Evolutionary conservation across 2,329 filamentous ascomycete genomes (phyloP).

Genomic region (Cercospora sojina): DNA sequence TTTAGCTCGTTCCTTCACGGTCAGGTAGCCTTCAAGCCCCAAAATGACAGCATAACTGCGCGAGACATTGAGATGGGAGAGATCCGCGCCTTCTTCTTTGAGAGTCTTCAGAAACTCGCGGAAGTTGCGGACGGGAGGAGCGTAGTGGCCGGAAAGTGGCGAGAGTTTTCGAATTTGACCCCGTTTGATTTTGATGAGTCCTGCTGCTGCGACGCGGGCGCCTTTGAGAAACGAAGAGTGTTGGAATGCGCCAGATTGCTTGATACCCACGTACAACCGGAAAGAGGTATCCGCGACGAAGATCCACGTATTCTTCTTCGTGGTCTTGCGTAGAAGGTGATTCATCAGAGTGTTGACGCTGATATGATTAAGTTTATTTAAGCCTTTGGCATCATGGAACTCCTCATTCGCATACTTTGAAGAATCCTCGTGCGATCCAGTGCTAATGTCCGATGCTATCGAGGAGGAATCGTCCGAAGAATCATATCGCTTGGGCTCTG

Average conservation of each 20-base stretch:
- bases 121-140: slow-evolving; percentile 80
- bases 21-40: slow-evolving; percentile 76
- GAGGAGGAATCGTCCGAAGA: slow-evolving; percentile 26
- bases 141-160: slow-evolving; percentile 72
- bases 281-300: slow-evolving; percentile 87
- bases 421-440: slow-evolving; percentile 59
- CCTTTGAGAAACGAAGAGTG: slow-evolving; percentile 88
- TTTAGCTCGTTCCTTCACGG: slow-evolving; percentile 66
- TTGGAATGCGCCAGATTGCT: slow-evolving; percentile 83
- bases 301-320: slow-evolving; percentile 89
- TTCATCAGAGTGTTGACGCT: slow-evolving; percentile 73
- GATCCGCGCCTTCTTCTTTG: slow-evolving; percentile 72
- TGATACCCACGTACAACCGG: slow-evolving; percentile 85
- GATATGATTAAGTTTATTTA: slow-evolving; percentile 64
- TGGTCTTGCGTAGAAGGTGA: slow-evolving; percentile 72
- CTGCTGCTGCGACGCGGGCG: slow-evolving; percentile 75
- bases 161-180: slow-evolving; percentile 73
- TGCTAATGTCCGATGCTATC: slow-evolving; percentile 42
- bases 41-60: slow-evolving; percentile 79
- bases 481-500: slow-evolving; percentile 21
- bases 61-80: slow-evolving; percentile 73
- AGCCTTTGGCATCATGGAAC: slow-evolving; percentile 60
- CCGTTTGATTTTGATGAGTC: slow-evolving; percentile 79
- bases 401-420: slow-evolving; percentile 66
- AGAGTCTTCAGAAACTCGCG: slow-evolving; percentile 74